Base-by-base conservation (phyloP, 352 stramenopile genomes). In the Halophytophthora batemanensis region DNA sequence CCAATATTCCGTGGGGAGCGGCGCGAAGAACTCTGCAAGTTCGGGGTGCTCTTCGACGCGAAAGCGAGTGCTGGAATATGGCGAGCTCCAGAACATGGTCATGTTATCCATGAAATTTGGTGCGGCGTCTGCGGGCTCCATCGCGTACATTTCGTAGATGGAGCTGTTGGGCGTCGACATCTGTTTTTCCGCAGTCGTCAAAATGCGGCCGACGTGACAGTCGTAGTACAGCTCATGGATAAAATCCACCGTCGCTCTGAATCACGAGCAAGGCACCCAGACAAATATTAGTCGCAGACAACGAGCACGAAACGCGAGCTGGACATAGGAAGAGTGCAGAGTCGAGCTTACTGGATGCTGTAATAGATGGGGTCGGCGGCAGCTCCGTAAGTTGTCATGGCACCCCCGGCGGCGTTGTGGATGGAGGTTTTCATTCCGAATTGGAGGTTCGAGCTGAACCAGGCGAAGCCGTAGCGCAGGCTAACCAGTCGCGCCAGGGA, bases 351-450 rank as follows among this genome's bases (percentile, higher is more conserved):
- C 69, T 84, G 76, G 48, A 82, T 69, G 45, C 58, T 66, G 62
- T 72, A 85, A 56, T 77, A 87, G 48, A 85, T 72, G 14, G 74
- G 71, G 22, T 87, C 76, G n/a, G 65, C 69, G 21, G 66, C 44
- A 1, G 61, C 55, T 2, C 38, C 52, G 29, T 57, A 65, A 23
- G 63, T 82, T n/a, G 53, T 58, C 71, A 87, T 83, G 3, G 61
- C 60, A 12, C 53, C 53, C 12, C 55, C 50, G 3, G 68, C 51
- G 3, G 64, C 45, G 41, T 69, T 77, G 60, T 86, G 75, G 28
- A 86, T 71, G 21, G 64, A 62, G 35, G 81, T 75, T 46, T 82
- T 69, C n/a, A 72, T 52, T n/a, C 52, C 53, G 36, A 66, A 66
- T 50, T 82, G 69, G 11, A 84, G 31, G 40, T 75, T 77, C 25